These are phyloP conservation scores for Cladophialophora psammophila DNA, from an alignment of 2,329 filamentous ascomycete genomes.

Conservation along the genomic window DNA sequence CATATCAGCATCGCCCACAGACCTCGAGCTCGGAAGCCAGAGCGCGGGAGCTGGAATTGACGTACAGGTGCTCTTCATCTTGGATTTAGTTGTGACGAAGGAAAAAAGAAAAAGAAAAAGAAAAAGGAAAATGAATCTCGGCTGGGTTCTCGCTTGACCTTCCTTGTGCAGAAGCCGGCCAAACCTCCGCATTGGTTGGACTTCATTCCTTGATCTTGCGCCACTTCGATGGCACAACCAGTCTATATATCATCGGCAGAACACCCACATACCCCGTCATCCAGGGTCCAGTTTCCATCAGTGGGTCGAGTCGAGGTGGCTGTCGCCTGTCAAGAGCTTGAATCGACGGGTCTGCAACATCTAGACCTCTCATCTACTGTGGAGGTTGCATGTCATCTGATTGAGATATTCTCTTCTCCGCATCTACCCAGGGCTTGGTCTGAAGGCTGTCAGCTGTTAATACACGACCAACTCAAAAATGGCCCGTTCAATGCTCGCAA, in stretches of 20 bases:
- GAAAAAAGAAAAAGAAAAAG: conserved; percentile 22
- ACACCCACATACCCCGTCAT: neutral
- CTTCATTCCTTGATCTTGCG: conserved; percentile 33
- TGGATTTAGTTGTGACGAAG: conserved; percentile 43
- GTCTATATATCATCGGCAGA: conserved; percentile 13
- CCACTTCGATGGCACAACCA: conserved; percentile 15
- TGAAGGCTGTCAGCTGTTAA: neutral
- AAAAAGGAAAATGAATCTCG: conserved; percentile 13
- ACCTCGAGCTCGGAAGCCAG: conserved; percentile 33
- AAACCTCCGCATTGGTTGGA: conserved; percentile 35
- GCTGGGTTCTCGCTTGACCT: conserved; percentile 22
- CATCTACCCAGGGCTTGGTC: neutral
- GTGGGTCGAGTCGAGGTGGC: neutral
- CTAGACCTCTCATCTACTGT: neutral
- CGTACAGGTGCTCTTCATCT: conserved; percentile 41
- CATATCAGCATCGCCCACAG: conserved; percentile 43
- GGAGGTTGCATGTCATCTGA: neutral
- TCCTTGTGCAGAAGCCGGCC: conserved; percentile 20
- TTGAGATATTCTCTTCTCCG: neutral
- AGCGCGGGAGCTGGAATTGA: conserved; percentile 40
- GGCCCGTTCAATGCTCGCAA: conserved; percentile 27
- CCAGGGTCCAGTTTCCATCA: neutral
- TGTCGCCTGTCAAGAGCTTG: neutral
- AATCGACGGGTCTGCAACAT: neutral
- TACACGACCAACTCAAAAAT: conserved; percentile 14